These are phyloP conservation scores for Mycena rebaudengoi DNA, from an alignment of 768 basidiomycete species.

Conservation along the genomic window DNA sequence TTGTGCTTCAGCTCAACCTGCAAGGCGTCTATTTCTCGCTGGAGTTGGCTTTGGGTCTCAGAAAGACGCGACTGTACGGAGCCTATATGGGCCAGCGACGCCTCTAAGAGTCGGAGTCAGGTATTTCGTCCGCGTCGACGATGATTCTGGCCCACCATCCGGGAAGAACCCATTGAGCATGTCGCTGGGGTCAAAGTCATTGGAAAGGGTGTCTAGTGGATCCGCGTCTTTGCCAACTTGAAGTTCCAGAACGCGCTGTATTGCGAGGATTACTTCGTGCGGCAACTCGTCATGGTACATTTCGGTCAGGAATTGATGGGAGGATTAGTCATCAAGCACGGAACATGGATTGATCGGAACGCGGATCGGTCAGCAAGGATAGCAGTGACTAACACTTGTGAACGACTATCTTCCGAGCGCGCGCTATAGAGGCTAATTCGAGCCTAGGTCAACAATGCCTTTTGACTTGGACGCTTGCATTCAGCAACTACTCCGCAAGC, in stretches of 20 bases:
- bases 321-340: too few species aligned
- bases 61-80: constrained; percentile 73
- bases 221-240: constrained; percentile 55
- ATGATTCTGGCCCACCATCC: constrained; percentile 60
- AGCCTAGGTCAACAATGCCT: constrained; percentile 57
- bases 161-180: constrained; percentile 80
- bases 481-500: constrained; percentile 87
- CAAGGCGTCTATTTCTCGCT: constrained; percentile 75
- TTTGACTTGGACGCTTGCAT: constrained; percentile 99
- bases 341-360: too few species aligned
- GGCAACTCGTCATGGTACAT: constrained; percentile 64
- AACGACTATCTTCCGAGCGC: too few species aligned
- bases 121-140: constrained; percentile 7
- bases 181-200: constrained; percentile 63
- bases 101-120: constrained; percentile 62
- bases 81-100: constrained; percentile 76
- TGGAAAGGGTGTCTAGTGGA: constrained; percentile 65
- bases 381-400: too few species aligned
- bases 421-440: neutral
- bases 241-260: constrained; percentile 74
- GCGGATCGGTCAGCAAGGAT: too few species aligned
- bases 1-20: constrained; percentile 73
- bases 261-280: constrained; percentile 71
- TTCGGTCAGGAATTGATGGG: too few species aligned
- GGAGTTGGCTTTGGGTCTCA: constrained; percentile 73